phyloP scores from a whole-genome alignment of 1,139 yeast genomes.

The Candida frijolesensis region DNA sequence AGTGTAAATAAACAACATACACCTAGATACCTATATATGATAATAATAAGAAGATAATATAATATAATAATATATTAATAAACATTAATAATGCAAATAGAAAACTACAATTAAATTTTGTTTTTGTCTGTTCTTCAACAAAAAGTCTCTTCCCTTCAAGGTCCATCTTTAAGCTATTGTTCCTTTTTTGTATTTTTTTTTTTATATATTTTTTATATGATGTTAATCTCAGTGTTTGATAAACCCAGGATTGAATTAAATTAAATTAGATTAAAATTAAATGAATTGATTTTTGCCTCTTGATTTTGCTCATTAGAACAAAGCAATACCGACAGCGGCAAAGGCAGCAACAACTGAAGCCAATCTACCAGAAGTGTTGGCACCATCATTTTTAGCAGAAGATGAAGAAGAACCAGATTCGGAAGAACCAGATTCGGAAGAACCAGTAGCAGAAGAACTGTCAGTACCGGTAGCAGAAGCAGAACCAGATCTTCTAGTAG shows the following conservation, averaged over 20 bases:
- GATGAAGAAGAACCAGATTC: constrained; percentile 23
- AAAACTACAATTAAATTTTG: not conserved
- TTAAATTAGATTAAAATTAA: not conserved
- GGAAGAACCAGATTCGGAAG: constrained; percentile 24
- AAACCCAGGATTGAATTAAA: not conserved
- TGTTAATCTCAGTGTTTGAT: not conserved
- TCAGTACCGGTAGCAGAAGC: constrained; percentile 25
- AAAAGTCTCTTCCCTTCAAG: not conserved
- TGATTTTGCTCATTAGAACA: constrained; percentile 48
- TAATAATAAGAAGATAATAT: not conserved
- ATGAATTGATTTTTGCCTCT: not conserved
- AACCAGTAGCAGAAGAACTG: constrained; percentile 20
- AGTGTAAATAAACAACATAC: not conserved
- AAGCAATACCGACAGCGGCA: constrained; percentile 65
- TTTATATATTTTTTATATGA: not conserved
- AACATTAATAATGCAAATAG: constrained; percentile 3
- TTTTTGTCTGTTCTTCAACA: not conserved
- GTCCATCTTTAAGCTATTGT: not conserved
- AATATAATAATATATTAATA: not conserved
- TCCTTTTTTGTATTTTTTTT: not conserved
- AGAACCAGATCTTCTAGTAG: constrained; percentile 42
- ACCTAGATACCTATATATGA: not conserved
- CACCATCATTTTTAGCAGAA: constrained; percentile 25
- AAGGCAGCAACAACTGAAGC: constrained; percentile 58
- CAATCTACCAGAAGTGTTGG: constrained; percentile 39